Conservation (phyloP, 148 eudicot genomes). For the Suaeda aralocaspica region DNA sequence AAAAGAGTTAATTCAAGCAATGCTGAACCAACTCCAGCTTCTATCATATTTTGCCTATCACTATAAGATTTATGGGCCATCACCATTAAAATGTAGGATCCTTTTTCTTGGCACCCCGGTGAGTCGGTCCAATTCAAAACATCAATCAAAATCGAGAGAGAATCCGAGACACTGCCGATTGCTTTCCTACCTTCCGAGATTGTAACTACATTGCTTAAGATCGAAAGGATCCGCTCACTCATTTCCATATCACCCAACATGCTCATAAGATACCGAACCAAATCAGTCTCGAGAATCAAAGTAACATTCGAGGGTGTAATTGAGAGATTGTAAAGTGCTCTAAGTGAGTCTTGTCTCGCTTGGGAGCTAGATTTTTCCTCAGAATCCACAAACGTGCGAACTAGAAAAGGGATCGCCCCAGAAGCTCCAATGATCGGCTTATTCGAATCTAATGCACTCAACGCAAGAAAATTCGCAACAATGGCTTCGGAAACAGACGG, state of each 20-base stretch:
- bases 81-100: slow-evolving; percentile 72
- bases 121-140: slow-evolving; percentile 84
- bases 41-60: slow-evolving; percentile 73
- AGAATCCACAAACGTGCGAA: slow-evolving; percentile 40
- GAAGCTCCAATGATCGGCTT: slow-evolving; percentile 84
- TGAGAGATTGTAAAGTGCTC: slow-evolving; percentile 82
- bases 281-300: slow-evolving; percentile 50
- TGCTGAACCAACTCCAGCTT: slow-evolving; percentile 64
- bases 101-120: slow-evolving; percentile 88
- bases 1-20: slow-evolving; percentile 81
- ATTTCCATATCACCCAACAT: slow-evolving; percentile 64
- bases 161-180: slow-evolving; percentile 42
- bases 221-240: slow-evolving; percentile 73
- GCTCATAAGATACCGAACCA: slow-evolving; percentile 44
- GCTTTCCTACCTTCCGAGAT: slow-evolving; percentile 61
- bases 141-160: slow-evolving; percentile 54
- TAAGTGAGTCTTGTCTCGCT: slow-evolving; percentile 61
- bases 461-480: slow-evolving; percentile 83
- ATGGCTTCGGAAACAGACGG: slow-evolving; percentile 55
- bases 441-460: slow-evolving; percentile 84
- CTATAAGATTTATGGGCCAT: slow-evolving; percentile 84
- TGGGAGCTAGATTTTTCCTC: slow-evolving; percentile 38
- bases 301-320: slow-evolving; percentile 52
- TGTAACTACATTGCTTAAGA: slow-evolving; percentile 61
- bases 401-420: slow-evolving; percentile 66